These are phyloP conservation scores for Yamadazyma philogaea DNA, from an alignment of 805 yeast species.

Conservation along the genomic window DNA sequence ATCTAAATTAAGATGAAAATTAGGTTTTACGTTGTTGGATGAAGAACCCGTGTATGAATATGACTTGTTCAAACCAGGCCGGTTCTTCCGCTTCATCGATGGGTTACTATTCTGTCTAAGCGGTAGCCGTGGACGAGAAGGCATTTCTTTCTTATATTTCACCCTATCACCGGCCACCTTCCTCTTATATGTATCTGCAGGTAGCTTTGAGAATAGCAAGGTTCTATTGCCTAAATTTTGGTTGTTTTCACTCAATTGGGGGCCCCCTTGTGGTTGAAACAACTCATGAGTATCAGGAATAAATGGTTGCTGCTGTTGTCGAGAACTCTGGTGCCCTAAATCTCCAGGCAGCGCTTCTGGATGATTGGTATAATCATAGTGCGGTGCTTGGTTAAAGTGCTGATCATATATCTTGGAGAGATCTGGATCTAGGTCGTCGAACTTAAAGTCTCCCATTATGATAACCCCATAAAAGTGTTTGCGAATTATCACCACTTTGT, in stretches of 20 bases:
- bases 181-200: constrained; percentile 3
- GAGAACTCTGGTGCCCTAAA: background rate
- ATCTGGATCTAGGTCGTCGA: constrained; percentile 9
- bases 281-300: background rate
- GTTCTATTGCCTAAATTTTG: background rate
- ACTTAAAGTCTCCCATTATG: constrained; percentile 6
- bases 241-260: background rate
- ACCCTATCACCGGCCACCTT: constrained; percentile 4
- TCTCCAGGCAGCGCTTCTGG: background rate
- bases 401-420: constrained; percentile 13
- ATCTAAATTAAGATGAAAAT: constrained; percentile 14
- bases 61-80: constrained; percentile 14
- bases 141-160: constrained; percentile 8
- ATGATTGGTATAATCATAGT: constrained; percentile 4
- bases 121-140: constrained; percentile 12
- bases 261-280: background rate
- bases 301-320: constrained; percentile 2
- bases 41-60: constrained; percentile 9
- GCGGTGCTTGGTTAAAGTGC: constrained; percentile 8
- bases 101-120: constrained; percentile 15
- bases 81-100: constrained; percentile 8
- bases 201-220: background rate
- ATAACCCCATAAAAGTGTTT: constrained; percentile 1
- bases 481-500: background rate
- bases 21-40: constrained; percentile 11